phyloP scores from a whole-genome alignment of 2,329 filamentous ascomycete genomes.

The Cercospora zeae-maydis region DNA sequence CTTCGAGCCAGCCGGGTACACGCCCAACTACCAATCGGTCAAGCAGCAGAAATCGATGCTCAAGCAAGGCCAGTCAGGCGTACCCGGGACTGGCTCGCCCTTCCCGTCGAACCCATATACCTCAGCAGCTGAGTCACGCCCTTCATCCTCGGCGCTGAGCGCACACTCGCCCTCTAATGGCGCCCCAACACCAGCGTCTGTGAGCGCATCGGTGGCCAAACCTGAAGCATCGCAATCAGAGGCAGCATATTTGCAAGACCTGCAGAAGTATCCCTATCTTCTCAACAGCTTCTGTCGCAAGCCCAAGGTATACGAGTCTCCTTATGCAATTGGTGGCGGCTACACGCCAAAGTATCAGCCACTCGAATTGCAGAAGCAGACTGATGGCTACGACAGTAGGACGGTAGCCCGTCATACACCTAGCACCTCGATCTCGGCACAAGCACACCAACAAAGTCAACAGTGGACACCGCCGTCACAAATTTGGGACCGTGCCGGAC shows the following conservation, averaged over 20 bases:
- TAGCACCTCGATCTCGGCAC: constrained; percentile 26
- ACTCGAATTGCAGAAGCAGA: constrained; percentile 21
- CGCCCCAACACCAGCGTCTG: constrained; percentile 35
- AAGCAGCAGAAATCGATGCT: constrained; percentile 27
- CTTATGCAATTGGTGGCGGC: constrained; percentile 44
- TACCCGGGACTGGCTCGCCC: constrained; percentile 12
- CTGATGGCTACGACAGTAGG: constrained; percentile 14
- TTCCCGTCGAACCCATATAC: constrained; percentile 28
- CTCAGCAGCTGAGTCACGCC: constrained; percentile 21
- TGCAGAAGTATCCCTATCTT: constrained; percentile 47
- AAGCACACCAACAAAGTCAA: constrained; percentile 22
- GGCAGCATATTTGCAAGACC: constrained; percentile 41
- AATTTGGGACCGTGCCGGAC: constrained; percentile 28
- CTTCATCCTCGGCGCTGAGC: constrained; percentile 28
- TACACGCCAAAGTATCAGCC: constrained; percentile 43
- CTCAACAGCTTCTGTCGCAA: constrained; percentile 45
- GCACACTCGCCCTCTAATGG: constrained; percentile 35
- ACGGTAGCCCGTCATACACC: constrained; percentile 26
- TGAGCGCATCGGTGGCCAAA: constrained; percentile 25
- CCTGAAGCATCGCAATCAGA: constrained; percentile 32
- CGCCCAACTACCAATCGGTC: constrained; percentile 30
- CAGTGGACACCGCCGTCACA: constrained; percentile 40
- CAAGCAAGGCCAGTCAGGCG: constrained; percentile 22
- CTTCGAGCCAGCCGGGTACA: constrained; percentile 25
- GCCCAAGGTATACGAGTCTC: constrained; percentile 47